These are phyloP conservation scores for Calvatia gigantea DNA, from an alignment of 768 basidiomycete species.

Conservation along the genomic window DNA sequence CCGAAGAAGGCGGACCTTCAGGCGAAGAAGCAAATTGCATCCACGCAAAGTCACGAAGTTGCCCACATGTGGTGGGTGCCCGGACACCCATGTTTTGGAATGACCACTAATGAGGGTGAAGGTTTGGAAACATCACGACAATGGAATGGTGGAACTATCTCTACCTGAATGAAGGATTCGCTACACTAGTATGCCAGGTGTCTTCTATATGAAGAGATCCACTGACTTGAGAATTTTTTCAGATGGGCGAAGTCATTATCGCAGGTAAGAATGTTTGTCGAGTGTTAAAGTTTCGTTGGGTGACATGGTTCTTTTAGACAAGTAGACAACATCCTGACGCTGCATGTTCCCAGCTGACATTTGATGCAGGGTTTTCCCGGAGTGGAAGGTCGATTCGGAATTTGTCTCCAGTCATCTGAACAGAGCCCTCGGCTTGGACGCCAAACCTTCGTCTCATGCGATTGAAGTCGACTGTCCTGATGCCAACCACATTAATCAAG, in stretches of 20 bases:
- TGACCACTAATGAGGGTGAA: constrained; percentile 11
- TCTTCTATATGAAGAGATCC: not conserved
- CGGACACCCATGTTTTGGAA: not conserved
- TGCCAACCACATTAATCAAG: constrained; percentile 80
- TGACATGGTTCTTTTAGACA: constrained; percentile 36
- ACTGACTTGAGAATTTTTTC: constrained; percentile 10
- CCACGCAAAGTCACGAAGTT: constrained; percentile 82
- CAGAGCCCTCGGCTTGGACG: constrained; percentile 77
- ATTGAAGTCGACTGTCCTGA: constrained; percentile 91
- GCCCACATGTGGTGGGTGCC: constrained; percentile 70
- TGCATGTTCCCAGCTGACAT: not conserved
- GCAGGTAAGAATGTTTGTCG: constrained; percentile 44
- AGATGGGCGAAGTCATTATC: constrained; percentile 90
- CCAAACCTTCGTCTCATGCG: constrained; percentile 86
- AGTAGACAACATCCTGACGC: constrained; percentile 30
- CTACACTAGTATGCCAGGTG: constrained; percentile 61
- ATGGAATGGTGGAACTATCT: constrained; percentile 93
- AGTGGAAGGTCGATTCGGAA: constrained; percentile 79
- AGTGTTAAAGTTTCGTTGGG: not conserved
- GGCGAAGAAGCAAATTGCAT: constrained; percentile 77
- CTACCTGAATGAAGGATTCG: constrained; percentile 86
- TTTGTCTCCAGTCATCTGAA: constrained; percentile 81
- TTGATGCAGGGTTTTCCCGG: constrained; percentile 60
- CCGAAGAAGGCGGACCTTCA: constrained; percentile 66
- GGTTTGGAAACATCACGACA: constrained; percentile 93